These are phyloP conservation scores for Passalora sequoiae DNA, from an alignment of 2,329 filamentous ascomycete genomes.

Conservation along the genomic window DNA sequence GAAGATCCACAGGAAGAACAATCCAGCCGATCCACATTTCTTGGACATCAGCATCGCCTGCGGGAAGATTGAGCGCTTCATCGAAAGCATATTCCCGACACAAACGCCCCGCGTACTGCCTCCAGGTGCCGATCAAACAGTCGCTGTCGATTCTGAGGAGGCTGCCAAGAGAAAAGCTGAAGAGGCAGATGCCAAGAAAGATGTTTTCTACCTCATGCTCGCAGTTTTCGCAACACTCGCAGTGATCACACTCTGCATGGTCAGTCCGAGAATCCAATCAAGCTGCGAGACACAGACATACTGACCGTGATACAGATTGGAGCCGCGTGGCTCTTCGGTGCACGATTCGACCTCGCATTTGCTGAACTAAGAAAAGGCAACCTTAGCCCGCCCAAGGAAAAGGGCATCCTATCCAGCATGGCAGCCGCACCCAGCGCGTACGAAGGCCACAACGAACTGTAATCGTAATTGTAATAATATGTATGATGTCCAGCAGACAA, in stretches of 20 bases:
- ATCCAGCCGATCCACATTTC: constrained; percentile 86
- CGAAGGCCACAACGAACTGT: constrained; percentile 27
- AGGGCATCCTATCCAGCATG: constrained; percentile 11
- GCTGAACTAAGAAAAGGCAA: constrained; percentile 49
- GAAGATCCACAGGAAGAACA: constrained; percentile 88
- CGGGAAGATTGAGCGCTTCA: constrained; percentile 92
- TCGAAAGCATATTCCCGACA: constrained; percentile 84
- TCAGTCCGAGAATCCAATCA: constrained; percentile 45
- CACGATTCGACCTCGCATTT: constrained; percentile 70
- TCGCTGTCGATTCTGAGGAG: constrained; percentile 48
- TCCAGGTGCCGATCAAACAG: constrained; percentile 33
- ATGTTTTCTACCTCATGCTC: constrained; percentile 58
- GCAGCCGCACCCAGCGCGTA: constrained; percentile 13
- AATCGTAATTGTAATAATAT: constrained; percentile 16
- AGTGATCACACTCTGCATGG: constrained; percentile 72
- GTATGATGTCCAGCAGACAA: constrained; percentile 2
- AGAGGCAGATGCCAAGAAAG: constrained; percentile 49
- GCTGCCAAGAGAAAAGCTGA: constrained; percentile 51
- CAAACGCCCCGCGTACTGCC: constrained; percentile 61
- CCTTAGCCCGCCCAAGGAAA: constrained; percentile 16
- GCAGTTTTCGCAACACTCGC: constrained; percentile 65
- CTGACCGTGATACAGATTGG: constrained; percentile 55
- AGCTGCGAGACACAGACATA: neutral
- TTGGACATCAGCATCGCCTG: constrained; percentile 86
- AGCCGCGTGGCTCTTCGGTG: constrained; percentile 72